Conservation (phyloP, 1,284 basidiomycete genomes). For the Neotropicomus parvogracilis region DNA sequence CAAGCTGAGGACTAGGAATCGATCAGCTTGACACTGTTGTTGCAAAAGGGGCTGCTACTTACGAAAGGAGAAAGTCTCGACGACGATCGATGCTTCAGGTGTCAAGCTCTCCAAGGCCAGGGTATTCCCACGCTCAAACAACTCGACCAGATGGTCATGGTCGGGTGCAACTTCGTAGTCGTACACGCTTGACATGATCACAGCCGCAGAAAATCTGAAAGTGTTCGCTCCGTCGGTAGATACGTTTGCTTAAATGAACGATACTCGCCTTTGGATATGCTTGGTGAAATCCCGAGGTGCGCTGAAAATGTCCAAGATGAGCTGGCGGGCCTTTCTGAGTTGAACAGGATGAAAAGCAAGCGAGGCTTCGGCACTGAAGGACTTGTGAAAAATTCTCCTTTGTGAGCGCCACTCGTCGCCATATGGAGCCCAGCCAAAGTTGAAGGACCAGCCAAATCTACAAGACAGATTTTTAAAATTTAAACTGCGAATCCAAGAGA, state of each 20-base stretch:
- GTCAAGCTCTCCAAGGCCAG: constrained; percentile 17
- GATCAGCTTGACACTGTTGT: neutral
- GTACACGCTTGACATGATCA: constrained; percentile 27
- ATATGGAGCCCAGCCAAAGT: constrained; percentile 20
- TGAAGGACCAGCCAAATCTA: constrained; percentile 28
- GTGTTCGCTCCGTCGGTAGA: neutral
- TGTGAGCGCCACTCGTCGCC: constrained; percentile 25
- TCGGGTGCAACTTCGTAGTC: constrained; percentile 21
- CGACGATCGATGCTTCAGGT: constrained; percentile 18
- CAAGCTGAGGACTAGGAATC: constrained; percentile 19
- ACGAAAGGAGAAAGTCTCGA: constrained; percentile 24
- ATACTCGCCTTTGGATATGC: constrained; percentile 21
- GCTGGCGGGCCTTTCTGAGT: constrained; percentile 20
- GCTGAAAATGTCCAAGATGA: constrained; percentile 19
- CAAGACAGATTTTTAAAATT: constrained; percentile 1
- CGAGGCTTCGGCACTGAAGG: constrained; percentile 24
- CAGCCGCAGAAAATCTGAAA: constrained; percentile 20
- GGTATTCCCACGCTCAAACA: constrained; percentile 14
- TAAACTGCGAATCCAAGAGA: neutral
- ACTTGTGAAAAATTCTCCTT: constrained; percentile 28
- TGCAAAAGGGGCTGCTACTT: neutral
- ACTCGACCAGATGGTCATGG: constrained; percentile 22
- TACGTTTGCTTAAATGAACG: neutral
- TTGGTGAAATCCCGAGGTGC: constrained; percentile 14
- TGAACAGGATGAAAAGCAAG: constrained; percentile 19